Conservation (phyloP, 176 grass and related monocot species). For the Tillandsia fasciculata region DNA sequence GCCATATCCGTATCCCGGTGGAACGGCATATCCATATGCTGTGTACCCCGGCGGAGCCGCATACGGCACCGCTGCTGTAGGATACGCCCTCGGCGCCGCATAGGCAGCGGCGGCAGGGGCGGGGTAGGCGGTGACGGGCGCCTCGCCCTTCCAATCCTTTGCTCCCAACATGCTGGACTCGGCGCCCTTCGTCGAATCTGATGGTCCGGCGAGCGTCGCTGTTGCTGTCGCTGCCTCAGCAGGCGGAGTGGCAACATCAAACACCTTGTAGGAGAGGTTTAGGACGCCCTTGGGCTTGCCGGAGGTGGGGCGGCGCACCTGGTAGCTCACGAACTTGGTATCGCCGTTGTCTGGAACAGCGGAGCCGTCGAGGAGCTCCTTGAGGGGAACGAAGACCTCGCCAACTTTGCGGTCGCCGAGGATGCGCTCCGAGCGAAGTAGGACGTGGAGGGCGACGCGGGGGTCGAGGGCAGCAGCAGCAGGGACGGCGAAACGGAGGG, state of each 20-base stretch:
- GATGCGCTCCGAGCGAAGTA: conserved; percentile 29
- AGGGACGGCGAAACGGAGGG: conserved; percentile 37
- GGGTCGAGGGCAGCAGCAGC: conserved; percentile 19
- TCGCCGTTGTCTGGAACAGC: neutral
- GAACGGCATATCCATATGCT: conserved; percentile 9
- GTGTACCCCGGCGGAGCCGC: neutral
- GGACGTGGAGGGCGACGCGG: conserved; percentile 35
- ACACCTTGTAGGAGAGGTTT: conserved; percentile 54
- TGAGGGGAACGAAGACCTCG: conserved; percentile 48
- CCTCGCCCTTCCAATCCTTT: neutral
- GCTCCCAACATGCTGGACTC: neutral
- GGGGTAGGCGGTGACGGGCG: neutral
- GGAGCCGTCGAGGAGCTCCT: conserved; percentile 33
- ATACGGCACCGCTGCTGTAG: conserved; percentile 3
- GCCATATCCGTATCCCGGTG: conserved; percentile 22
- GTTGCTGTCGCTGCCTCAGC: neutral
- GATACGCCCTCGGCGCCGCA: neutral
- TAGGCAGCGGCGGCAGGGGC: conserved; percentile 10
- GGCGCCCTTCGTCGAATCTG: neutral
- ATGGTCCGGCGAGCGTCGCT: neutral
- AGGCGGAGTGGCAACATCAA: conserved; percentile 11
- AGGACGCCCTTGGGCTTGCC: conserved; percentile 51
- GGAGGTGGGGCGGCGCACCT: conserved; percentile 42
- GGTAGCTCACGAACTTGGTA: conserved; percentile 45
- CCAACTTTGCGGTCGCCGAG: conserved; percentile 46